Percentiles rank a stretch among this genome's conserved stretches.
phyloP scores from a whole-genome alignment of 768 basidiomycete species.

The Holtermannia corniformis region DNA sequence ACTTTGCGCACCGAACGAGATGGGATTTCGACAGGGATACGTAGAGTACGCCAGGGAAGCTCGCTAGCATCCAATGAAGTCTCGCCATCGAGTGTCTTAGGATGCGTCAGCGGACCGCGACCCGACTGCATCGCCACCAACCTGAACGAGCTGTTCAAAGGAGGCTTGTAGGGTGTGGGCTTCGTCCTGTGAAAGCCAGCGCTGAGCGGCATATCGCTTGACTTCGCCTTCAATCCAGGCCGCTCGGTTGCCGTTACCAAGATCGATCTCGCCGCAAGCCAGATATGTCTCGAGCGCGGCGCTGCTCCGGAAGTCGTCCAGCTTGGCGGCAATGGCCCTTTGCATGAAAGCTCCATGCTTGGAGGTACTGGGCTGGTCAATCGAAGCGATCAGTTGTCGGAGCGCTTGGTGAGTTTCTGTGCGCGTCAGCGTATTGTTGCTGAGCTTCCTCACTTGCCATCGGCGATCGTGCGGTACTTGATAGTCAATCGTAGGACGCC shows the following conservation, averaged over 20 bases:
- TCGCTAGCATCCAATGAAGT: not conserved
- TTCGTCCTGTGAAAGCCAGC: too few species aligned
- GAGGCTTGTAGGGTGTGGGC: too few species aligned
- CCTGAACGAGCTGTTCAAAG: too few species aligned
- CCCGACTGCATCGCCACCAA: too few species aligned
- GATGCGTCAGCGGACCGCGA: too few species aligned
- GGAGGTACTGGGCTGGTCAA: not conserved
- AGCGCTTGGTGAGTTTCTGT: not conserved
- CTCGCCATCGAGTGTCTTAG: slow-evolving; percentile 17
- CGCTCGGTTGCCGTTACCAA: not conserved
- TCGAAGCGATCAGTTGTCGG: not conserved
- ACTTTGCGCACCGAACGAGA: slow-evolving; percentile 56
- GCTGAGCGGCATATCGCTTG: not conserved
- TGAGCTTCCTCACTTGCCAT: slow-evolving; percentile 51
- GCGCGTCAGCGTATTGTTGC: too few species aligned
- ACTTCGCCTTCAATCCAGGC: not conserved
- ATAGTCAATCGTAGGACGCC: slow-evolving; percentile 49
- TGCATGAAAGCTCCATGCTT: not conserved
- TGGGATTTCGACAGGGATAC: slow-evolving; percentile 78
- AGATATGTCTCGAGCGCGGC: not conserved
- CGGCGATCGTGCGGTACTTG: slow-evolving; percentile 66
- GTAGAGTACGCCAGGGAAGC: slow-evolving; percentile 58
- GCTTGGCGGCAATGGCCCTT: not conserved
- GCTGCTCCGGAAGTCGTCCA: not conserved
- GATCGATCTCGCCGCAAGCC: not conserved